Evolutionary conservation across 768 basidiomycete genomes (phyloP).

Genomic region (Kwoniella sp.): DNA sequence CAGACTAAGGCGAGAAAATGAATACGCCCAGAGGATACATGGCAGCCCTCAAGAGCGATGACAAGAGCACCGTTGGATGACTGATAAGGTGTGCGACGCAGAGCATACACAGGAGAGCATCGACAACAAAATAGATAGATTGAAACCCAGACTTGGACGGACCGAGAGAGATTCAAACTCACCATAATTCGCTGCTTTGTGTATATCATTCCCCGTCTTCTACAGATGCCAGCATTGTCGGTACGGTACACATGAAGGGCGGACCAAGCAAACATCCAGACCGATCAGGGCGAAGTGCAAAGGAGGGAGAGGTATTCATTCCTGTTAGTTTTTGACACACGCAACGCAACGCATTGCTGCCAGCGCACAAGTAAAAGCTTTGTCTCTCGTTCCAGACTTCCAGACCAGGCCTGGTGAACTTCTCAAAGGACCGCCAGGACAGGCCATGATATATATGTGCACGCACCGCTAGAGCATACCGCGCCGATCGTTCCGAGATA

Average conservation of each 20-base stretch:
- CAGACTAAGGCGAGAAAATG: background rate
- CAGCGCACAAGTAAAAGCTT: too few species aligned
- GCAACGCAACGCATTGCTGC: too few species aligned
- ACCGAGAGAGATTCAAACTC: slow-evolving; percentile 27
- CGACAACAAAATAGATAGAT: too few species aligned
- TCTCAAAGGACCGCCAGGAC: background rate
- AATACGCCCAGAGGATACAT: too few species aligned
- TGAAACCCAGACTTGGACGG: too few species aligned
- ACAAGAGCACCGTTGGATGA: too few species aligned
- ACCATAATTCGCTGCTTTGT: slow-evolving; percentile 55
- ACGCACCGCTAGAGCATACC: slow-evolving; percentile 48
- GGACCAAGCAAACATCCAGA: background rate
- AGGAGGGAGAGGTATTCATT: background rate
- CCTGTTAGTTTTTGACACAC: background rate
- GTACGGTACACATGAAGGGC: too few species aligned
- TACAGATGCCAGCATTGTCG: slow-evolving; percentile 13
- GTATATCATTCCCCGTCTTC: slow-evolving; percentile 47
- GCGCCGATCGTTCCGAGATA: slow-evolving; percentile 47
- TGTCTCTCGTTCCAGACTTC: too few species aligned
- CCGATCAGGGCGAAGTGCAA: background rate
- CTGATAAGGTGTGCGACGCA: too few species aligned
- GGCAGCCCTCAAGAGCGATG: too few species aligned
- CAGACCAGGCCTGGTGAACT: background rate
- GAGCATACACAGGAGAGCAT: too few species aligned
- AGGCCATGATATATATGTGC: too few species aligned